Conservation (phyloP, 78 protist genomes). For the Creolimax fragrantissima region DNA sequence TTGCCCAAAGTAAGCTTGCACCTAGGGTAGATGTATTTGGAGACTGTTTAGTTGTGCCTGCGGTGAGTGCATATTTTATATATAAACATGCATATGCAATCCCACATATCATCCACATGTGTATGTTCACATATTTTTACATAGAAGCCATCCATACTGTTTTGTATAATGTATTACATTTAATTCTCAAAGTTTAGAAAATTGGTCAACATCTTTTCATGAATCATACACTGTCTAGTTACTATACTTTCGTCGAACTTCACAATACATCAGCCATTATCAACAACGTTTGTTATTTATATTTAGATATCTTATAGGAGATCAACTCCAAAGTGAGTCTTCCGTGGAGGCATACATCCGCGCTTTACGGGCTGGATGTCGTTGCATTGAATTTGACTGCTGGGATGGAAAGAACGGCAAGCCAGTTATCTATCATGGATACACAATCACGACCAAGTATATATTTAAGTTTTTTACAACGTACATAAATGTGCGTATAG, state of each 20-base stretch:
- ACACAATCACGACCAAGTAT: slow-evolving; percentile 9
- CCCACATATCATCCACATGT: not conserved
- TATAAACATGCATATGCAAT: not conserved
- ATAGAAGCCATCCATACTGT: not conserved
- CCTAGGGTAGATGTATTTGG: no score
- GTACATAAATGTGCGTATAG: no score
- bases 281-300: not conserved
- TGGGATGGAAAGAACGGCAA: slow-evolving; percentile 20
- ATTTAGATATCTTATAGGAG: slow-evolving; percentile 11
- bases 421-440: slow-evolving; percentile 1
- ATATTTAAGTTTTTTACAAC: not conserved
- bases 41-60: not conserved
- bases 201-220: no score
- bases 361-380: slow-evolving; percentile 13
- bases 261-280: not conserved
- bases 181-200: no score
- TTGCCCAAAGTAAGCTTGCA: not conserved
- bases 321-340: slow-evolving; percentile 26
- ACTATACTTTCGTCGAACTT: no score
- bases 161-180: not conserved
- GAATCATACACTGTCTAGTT: no score
- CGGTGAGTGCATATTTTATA: not conserved
- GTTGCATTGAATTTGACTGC: slow-evolving; percentile 22
- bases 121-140: not conserved
- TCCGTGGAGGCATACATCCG: slow-evolving; percentile 18